Evolutionary conservation across 2,329 filamentous ascomycete species (phyloP).

Genomic region (Ilyonectria sp.): DNA sequence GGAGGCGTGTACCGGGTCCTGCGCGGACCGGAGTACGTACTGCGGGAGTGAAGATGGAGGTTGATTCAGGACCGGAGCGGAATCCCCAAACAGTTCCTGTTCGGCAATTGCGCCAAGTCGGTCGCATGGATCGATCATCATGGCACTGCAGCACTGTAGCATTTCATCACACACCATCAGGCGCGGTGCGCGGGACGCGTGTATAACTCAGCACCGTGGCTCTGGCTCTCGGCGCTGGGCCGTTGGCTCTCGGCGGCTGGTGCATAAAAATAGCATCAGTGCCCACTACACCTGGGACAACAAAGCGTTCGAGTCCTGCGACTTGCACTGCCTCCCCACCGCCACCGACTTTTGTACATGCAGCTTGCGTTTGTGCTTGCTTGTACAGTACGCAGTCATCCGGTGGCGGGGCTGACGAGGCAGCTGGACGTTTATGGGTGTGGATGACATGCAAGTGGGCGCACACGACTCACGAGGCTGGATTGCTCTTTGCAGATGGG

Average conservation of each 20-base stretch:
- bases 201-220: background rate
- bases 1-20: background rate
- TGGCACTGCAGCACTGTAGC: too few species aligned
- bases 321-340: constrained; percentile 8
- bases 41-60: background rate
- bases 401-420: background rate
- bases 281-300: background rate
- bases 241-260: background rate
- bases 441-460: background rate
- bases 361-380: background rate
- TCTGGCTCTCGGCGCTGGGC: background rate
- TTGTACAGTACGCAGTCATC: background rate
- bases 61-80: background rate
- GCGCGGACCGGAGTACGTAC: background rate
- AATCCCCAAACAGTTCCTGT: constrained; percentile 10
- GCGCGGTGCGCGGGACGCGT: constrained; percentile 5
- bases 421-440: background rate
- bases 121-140: background rate
- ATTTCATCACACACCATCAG: constrained; percentile 1
- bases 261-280: constrained; percentile 23
- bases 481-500: background rate
- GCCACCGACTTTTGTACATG: background rate
- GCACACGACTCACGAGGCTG: background rate
- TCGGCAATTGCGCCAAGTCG: constrained; percentile 17
- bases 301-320: constrained; percentile 1